phyloP scores from a whole-genome alignment of 148 eudicot species.

The Vaccinium myrtillus region DNA sequence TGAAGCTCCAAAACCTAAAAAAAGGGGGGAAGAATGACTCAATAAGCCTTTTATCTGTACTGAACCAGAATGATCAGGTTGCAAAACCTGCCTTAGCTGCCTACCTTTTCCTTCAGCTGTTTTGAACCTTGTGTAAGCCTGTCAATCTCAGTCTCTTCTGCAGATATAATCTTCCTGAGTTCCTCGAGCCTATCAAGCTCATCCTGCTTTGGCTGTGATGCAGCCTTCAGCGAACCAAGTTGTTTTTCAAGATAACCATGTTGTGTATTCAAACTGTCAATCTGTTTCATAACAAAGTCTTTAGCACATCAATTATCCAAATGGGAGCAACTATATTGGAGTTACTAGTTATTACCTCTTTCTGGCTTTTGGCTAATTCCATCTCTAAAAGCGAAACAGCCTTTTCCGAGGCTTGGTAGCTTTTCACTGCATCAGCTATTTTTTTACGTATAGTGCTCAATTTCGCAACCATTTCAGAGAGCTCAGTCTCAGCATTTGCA shows the following conservation, averaged over 20 bases:
- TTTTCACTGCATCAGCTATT: constrained; percentile 60
- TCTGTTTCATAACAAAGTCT: constrained; percentile 35
- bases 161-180: constrained; percentile 47
- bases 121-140: constrained; percentile 66
- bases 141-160: constrained; percentile 75
- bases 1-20: constrained; percentile 74
- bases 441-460: constrained; percentile 44
- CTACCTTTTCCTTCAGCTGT: constrained; percentile 82
- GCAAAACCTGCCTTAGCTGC: neutral
- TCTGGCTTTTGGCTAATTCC: constrained; percentile 79
- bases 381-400: constrained; percentile 61
- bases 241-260: constrained; percentile 64
- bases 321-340: neutral
- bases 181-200: constrained; percentile 62
- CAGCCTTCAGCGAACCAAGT: constrained; percentile 70
- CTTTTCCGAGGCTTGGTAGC: constrained; percentile 61
- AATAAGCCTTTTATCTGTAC: neutral
- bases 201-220: constrained; percentile 68
- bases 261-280: constrained; percentile 75
- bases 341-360: constrained; percentile 55
- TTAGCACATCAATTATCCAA: constrained; percentile 1
- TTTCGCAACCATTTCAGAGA: constrained; percentile 50
- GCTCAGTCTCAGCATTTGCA: constrained; percentile 71
- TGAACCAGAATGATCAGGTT: neutral
- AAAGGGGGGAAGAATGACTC: neutral